Evolutionary conservation across 768 basidiomycete genomes (phyloP).

Genomic region (Royoungia palumana): DNA sequence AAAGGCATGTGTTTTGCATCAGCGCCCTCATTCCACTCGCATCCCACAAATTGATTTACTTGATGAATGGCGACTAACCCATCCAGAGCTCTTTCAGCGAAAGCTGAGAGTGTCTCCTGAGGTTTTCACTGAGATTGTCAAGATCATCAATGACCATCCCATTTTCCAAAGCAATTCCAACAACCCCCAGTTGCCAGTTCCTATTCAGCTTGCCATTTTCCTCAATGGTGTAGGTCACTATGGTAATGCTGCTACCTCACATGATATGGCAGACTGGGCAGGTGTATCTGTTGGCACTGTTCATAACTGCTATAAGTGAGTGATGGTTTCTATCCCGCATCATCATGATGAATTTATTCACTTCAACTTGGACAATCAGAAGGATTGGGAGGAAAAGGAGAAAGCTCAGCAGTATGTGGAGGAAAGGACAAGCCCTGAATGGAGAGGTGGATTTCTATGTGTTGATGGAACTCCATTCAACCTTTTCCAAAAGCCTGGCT

Average conservation of each 20-base stretch:
- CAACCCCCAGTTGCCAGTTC: too few relatives aligned
- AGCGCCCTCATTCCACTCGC: too few relatives aligned
- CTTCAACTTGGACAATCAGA: neutral
- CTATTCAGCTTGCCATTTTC: too few relatives aligned
- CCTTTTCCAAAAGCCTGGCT: slow-evolving; percentile 20
- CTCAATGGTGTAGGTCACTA: too few relatives aligned
- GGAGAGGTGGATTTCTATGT: slow-evolving; percentile 8
- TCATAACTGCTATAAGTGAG: slow-evolving; percentile 13
- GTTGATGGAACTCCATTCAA: slow-evolving; percentile 13
- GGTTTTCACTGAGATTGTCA: too few relatives aligned
- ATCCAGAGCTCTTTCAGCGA: too few relatives aligned
- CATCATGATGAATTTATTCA: slow-evolving; percentile 9
- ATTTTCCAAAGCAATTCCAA: too few relatives aligned
- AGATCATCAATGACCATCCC: too few relatives aligned
- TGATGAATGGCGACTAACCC: too few relatives aligned
- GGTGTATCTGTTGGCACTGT: slow-evolving; percentile 19
- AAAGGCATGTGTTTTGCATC: too few relatives aligned
- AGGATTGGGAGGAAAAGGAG: neutral
- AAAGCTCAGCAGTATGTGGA: neutral
- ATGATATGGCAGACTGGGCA: slow-evolving; percentile 22
- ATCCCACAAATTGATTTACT: too few relatives aligned
- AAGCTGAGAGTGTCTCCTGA: too few relatives aligned
- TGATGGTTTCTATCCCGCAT: slow-evolving; percentile 13
- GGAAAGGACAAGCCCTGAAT: neutral
- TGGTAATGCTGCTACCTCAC: slow-evolving; percentile 6